Conservation (phyloP, 1,284 basidiomycete species). For the Ceraceosorus bombacis region DNA sequence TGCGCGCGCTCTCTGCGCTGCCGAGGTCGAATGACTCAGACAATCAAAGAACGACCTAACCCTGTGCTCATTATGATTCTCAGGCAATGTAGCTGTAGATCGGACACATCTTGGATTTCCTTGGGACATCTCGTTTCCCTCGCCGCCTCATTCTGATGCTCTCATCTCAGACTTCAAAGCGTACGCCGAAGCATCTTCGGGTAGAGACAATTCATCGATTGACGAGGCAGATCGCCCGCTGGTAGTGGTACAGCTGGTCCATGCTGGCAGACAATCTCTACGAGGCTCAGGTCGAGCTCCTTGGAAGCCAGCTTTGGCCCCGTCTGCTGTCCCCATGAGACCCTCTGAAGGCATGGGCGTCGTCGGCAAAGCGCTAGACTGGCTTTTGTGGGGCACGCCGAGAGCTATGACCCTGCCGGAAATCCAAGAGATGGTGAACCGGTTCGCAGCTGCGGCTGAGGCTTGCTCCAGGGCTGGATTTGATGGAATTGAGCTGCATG, state of each 20-base stretch:
- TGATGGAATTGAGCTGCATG: slow-evolving; percentile 82
- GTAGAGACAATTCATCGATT: slow-evolving; percentile 18
- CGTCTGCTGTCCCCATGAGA: slow-evolving; percentile 62
- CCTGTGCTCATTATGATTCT: not conserved
- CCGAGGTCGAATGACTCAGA: slow-evolving; percentile 5
- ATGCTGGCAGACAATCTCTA: slow-evolving; percentile 76
- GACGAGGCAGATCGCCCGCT: slow-evolving; percentile 32
- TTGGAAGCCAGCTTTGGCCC: slow-evolving; percentile 62
- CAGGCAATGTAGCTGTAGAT: slow-evolving; percentile 74
- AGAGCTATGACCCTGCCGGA: slow-evolving; percentile 58
- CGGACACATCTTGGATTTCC: slow-evolving; percentile 67
- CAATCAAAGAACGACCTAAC: not conserved
- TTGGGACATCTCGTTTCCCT: slow-evolving; percentile 55
- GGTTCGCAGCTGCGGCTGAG: slow-evolving; percentile 65
- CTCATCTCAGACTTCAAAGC: slow-evolving; percentile 53
- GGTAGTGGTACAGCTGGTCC: slow-evolving; percentile 68
- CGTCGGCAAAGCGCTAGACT: slow-evolving; percentile 49
- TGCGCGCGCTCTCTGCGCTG: too few relatives aligned
- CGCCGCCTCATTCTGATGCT: slow-evolving; percentile 33
- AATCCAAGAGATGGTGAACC: slow-evolving; percentile 59
- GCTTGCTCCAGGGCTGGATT: slow-evolving; percentile 68
- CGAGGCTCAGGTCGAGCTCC: slow-evolving; percentile 62
- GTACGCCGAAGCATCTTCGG: slow-evolving; percentile 57
- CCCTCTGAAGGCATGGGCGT: slow-evolving; percentile 20
- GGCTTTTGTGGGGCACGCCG: slow-evolving; percentile 33